Conservation (phyloP, 2,329 filamentous ascomycete genomes). For the Alternaria triticimaculans region DNA sequence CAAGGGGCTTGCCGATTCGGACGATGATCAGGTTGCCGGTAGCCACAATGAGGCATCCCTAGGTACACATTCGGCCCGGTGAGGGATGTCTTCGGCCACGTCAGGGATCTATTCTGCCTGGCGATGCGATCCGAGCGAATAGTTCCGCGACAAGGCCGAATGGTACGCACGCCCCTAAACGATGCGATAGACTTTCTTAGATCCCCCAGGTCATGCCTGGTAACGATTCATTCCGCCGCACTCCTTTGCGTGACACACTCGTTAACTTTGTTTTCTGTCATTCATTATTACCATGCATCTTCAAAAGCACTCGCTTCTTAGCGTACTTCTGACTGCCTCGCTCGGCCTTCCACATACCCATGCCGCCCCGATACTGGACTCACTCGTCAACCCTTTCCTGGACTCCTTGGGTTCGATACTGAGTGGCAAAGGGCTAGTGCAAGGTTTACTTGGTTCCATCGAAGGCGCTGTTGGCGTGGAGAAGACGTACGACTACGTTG, state of each 20-base stretch:
- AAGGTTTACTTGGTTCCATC: not conserved
- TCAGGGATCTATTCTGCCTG: not conserved
- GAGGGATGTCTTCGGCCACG: not conserved
- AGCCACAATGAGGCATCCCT: not conserved
- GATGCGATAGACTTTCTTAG: not conserved
- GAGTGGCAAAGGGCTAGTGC: not conserved
- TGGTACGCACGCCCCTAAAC: not conserved
- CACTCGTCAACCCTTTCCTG: not conserved
- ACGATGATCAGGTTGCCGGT: not conserved
- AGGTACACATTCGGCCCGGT: not conserved
- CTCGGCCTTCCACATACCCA: not conserved
- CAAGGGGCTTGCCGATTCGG: not conserved
- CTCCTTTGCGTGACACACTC: not conserved
- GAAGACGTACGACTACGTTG: slow-evolving; percentile 31
- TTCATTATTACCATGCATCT: not conserved
- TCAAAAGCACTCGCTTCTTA: not conserved
- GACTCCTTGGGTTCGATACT: not conserved
- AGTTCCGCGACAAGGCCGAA: not conserved
- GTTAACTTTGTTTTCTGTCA: not conserved
- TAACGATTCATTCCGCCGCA: not conserved
- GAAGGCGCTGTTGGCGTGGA: not conserved
- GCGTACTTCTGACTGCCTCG: not conserved
- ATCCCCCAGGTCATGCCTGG: not conserved
- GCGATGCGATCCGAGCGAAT: not conserved
- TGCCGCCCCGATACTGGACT: not conserved